phyloP scores from a whole-genome alignment of 148 eudicot species.

The Chenopodium album region DNA sequence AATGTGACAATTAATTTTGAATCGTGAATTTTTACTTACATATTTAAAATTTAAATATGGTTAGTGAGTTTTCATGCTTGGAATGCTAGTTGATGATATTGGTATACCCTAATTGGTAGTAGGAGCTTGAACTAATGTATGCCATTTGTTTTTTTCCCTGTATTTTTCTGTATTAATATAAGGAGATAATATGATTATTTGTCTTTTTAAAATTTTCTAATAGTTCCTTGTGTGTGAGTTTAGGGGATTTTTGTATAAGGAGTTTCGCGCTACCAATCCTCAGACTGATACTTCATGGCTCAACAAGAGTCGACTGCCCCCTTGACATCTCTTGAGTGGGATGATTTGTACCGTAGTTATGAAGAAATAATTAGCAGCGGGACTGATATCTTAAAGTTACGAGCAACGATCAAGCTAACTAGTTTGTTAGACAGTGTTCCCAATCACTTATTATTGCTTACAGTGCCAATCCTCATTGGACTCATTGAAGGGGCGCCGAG shows the following conservation, averaged over 20 bases:
- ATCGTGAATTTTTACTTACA: too few relatives aligned
- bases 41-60: too few relatives aligned
- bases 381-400: constrained; percentile 29
- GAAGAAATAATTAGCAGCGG: constrained; percentile 31
- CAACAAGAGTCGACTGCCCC: constrained; percentile 19
- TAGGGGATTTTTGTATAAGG: not conserved
- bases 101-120: too few relatives aligned
- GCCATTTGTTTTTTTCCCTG: too few relatives aligned
- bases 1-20: too few relatives aligned
- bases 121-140: too few relatives aligned
- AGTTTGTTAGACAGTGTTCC: constrained; percentile 37
- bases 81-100: too few relatives aligned
- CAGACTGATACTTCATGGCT: constrained; percentile 19
- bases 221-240: not conserved
- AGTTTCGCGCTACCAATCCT: not conserved
- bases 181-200: too few relatives aligned
- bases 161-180: too few relatives aligned
- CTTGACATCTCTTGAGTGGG: constrained; percentile 40
- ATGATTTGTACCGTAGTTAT: constrained; percentile 33
- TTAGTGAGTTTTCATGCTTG: too few relatives aligned
- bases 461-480: constrained; percentile 38
- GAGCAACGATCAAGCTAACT: constrained; percentile 40
- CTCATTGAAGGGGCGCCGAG: constrained; percentile 27
- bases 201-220: not conserved
- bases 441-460: constrained; percentile 31